Evolutionary conservation across 768 basidiomycete genomes (phyloP).

Genomic region (Trametopsis cervina): DNA sequence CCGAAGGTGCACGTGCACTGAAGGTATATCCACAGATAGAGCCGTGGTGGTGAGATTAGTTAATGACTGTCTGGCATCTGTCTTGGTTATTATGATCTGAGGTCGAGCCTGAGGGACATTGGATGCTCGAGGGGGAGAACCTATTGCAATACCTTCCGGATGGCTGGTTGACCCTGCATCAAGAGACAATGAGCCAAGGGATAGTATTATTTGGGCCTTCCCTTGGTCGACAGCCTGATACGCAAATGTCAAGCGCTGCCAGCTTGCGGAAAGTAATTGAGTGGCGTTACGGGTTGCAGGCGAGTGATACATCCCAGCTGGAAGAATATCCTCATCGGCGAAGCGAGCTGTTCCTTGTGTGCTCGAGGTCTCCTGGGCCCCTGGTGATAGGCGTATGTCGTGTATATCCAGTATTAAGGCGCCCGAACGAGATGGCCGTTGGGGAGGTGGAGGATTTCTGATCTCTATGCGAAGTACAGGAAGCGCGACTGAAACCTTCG

Average conservation of each 20-base stretch:
- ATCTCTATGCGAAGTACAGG: conserved; percentile 60
- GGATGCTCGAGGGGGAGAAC: neutral
- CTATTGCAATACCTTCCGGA: neutral
- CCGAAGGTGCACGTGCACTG: conserved; percentile 49
- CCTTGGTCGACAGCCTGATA: conserved; percentile 34
- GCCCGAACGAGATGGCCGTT: conserved; percentile 51
- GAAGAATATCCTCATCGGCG: conserved; percentile 6
- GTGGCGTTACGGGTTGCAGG: conserved; percentile 6
- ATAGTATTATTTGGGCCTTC: conserved; percentile 41
- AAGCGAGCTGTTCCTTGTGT: conserved; percentile 21
- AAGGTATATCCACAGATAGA: conserved; percentile 43
- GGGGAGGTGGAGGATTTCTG: conserved; percentile 55
- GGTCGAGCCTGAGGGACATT: neutral
- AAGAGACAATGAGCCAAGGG: conserved; percentile 33
- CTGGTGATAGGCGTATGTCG: conserved; percentile 35
- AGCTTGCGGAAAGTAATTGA: conserved; percentile 32
- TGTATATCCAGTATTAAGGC: conserved; percentile 60
- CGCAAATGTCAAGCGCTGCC: conserved; percentile 42
- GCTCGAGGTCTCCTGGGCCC: conserved; percentile 17
- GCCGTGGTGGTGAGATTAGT: conserved; percentile 16
- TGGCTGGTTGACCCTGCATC: neutral
- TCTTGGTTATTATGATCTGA: conserved; percentile 2
- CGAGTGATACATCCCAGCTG: neutral
- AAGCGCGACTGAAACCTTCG: conserved; percentile 32
- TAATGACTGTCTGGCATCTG: neutral